Evolutionary conservation across 2,329 filamentous ascomycete species (phyloP).

Genomic region (Neonectria faginata): DNA sequence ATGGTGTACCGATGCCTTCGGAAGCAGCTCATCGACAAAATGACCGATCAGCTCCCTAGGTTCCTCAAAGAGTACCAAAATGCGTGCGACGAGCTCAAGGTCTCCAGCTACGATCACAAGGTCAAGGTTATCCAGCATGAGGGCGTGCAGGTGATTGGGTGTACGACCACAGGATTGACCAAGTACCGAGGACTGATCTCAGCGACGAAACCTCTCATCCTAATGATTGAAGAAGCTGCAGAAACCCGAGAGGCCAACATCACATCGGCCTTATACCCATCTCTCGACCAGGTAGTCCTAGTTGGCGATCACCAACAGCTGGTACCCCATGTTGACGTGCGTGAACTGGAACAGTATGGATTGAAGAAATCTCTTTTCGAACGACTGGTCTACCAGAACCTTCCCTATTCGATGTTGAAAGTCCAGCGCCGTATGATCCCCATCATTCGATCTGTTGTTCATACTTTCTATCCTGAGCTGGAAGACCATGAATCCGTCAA

Average conservation of each 20-base stretch:
- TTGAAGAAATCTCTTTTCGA: conserved; percentile 85
- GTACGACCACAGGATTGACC: conserved; percentile 82
- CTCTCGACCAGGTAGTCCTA: conserved; percentile 65
- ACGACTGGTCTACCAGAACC: conserved; percentile 73
- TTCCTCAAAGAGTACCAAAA: conserved; percentile 63
- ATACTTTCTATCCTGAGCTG: conserved; percentile 60
- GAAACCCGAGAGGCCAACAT: conserved; percentile 77
- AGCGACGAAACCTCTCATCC: conserved; percentile 72
- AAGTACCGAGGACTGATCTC: conserved; percentile 81
- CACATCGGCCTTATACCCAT: conserved; percentile 62
- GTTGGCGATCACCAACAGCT: conserved; percentile 87
- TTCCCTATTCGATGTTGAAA: conserved; percentile 73
- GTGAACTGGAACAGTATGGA: conserved; percentile 66
- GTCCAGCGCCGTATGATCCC: conserved; percentile 73
- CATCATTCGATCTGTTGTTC: conserved; percentile 57
- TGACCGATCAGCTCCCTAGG: conserved; percentile 60
- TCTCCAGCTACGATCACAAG: conserved; percentile 70
- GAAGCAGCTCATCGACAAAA: conserved; percentile 60
- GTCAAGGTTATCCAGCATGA: conserved; percentile 53
- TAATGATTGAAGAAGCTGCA: conserved; percentile 84
- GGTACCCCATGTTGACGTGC: conserved; percentile 74
- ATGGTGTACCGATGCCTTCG: conserved; percentile 76
- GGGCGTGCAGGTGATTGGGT: conserved; percentile 66
- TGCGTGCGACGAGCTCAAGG: conserved; percentile 64
- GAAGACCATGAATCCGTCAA: conserved; percentile 58